phyloP scores from a whole-genome alignment of 2,329 filamentous ascomycete species.

The Allantophomopsis cytisporea region DNA sequence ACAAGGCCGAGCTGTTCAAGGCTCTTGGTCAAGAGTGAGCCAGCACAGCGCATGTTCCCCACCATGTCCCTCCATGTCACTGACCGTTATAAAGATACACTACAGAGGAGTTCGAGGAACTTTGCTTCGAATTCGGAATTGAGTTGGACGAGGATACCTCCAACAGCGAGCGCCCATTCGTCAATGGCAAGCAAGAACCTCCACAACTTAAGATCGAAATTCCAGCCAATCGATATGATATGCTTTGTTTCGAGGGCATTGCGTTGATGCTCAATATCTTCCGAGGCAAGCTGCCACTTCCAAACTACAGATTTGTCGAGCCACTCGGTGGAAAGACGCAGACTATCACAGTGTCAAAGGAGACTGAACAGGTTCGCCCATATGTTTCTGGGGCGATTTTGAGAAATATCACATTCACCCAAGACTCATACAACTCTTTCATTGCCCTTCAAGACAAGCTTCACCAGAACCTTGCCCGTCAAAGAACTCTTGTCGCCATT shows the following conservation, averaged over 20 bases:
- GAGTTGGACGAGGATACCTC: constrained; percentile 80
- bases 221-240: constrained; percentile 84
- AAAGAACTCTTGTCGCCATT: constrained; percentile 89
- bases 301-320: constrained; percentile 65
- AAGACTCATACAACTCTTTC: constrained; percentile 91
- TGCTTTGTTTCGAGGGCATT: constrained; percentile 96
- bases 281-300: constrained; percentile 59
- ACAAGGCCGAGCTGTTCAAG: constrained; percentile 93
- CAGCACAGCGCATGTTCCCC: not conserved
- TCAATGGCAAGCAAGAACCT: constrained; percentile 70
- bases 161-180: constrained; percentile 46
- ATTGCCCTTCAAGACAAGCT: constrained; percentile 96
- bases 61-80: constrained; percentile 7
- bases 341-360: constrained; percentile 65
- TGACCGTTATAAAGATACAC: constrained; percentile 48
- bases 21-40: constrained; percentile 76
- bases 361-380: constrained; percentile 67
- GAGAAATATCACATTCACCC: constrained; percentile 80
- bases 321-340: constrained; percentile 63
- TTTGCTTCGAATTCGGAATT: constrained; percentile 95
- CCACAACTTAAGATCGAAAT: constrained; percentile 97
- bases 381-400: constrained; percentile 84
- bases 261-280: constrained; percentile 94
- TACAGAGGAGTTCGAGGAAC: constrained; percentile 86
- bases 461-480: constrained; percentile 86